phyloP scores from a whole-genome alignment of 1,284 basidiomycete species.

The Ganoderma multipileum region DNA sequence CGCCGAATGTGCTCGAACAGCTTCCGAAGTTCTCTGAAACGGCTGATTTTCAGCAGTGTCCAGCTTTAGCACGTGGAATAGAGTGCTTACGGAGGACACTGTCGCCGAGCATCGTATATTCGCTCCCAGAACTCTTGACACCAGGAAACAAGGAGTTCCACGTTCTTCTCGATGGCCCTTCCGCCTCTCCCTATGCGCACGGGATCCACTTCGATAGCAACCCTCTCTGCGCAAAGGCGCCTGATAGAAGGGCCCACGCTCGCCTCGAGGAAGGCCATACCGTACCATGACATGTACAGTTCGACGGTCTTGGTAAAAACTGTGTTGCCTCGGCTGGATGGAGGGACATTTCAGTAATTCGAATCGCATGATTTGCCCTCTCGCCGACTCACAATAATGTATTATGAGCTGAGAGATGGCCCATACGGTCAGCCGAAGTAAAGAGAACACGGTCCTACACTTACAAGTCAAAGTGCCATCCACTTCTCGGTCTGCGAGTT shows the following conservation, averaged over 20 bases:
- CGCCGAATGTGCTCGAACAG: constrained; percentile 77
- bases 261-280: constrained; percentile 76
- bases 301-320: constrained; percentile 84
- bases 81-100: constrained; percentile 75
- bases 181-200: constrained; percentile 61
- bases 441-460: constrained; percentile 16
- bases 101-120: constrained; percentile 73
- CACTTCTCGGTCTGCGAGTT: constrained; percentile 71
- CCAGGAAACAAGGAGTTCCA: constrained; percentile 79
- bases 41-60: neutral
- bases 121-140: constrained; percentile 79
- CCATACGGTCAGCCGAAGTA: neutral
- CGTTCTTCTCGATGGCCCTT: constrained; percentile 70
- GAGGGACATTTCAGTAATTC: neutral
- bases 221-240: constrained; percentile 70
- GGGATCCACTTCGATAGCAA: constrained; percentile 82
- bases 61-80: neutral
- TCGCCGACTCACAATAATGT: constrained; percentile 57
- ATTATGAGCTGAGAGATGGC: constrained; percentile 40
- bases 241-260: constrained; percentile 76
- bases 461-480: constrained; percentile 53
- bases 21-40: constrained; percentile 71
- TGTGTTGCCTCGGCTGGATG: constrained; percentile 70
- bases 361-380: neutral
- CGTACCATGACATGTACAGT: constrained; percentile 77